Base-by-base conservation (phyloP, 495 filamentous ascomycete genomes). In the Neurospora hispaniola region DNA sequence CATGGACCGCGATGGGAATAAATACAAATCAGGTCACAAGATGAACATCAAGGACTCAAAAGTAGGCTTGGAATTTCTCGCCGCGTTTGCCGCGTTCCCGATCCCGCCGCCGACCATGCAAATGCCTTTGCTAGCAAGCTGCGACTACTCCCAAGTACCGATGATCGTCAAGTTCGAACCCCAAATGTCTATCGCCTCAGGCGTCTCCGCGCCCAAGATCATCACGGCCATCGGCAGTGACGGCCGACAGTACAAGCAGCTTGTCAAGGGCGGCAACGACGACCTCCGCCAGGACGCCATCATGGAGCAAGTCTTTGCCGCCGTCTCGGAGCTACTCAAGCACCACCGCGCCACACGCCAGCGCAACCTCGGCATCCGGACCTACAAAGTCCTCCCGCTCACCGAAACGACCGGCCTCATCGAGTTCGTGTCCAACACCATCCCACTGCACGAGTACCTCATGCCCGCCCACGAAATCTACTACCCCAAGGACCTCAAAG, bases 281-380 rank as follows among this genome's bases (percentile, higher is more conserved):
- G 96, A 99, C 77, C 87, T 99, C 14, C 91, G 96, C n/a, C 96
- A 99, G 83, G 96, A 99, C 78, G 93, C 96, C 20, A 99, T 99
- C 83, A 99, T 99, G 96, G 96, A 98, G 80, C 96, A 99, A 82
- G 96, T 99, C 41, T 99, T 98, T 82, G 93, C 93, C 69, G 93
- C 97, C 86, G 96, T 98, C 40, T 97, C 92, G 77, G 90, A 91
- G 71, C 89, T 98, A 6, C 86, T 99, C 35, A 91, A 92, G 81
- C 90, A 91, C 35, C 92, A 97, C 76, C 89, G 91, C 69, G 89
- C 91, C 12, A 97, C 96, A 8, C 90, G 92, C 11, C 94, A 96
- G 76, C 91, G 96, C 2, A 92, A 95, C 74, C 85, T 99, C 27
- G 89, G 89, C 4, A 94, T 99, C 77, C 84, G 96, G 41, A 97